phyloP scores from a whole-genome alignment of 139 green algal genomes.

The Coelastrella sp. region DNA sequence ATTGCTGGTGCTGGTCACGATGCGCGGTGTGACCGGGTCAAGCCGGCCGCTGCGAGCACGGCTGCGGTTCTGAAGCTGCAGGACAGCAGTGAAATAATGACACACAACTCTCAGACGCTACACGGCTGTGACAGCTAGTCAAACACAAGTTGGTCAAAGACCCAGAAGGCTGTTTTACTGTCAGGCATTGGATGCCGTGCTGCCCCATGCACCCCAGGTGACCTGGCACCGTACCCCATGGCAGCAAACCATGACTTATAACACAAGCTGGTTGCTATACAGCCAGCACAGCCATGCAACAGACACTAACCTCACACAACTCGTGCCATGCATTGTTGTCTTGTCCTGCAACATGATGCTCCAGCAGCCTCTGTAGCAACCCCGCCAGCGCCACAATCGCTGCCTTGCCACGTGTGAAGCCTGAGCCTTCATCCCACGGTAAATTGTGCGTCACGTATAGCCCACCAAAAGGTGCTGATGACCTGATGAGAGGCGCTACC shows the following conservation, averaged over 20 bases:
- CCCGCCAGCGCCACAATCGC: not conserved
- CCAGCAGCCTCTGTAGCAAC: conserved; percentile 33
- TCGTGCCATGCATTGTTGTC: not conserved
- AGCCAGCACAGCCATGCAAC: too few species aligned
- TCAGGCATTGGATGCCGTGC: too few species aligned
- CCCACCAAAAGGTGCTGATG: not conserved
- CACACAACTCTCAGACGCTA: too few species aligned
- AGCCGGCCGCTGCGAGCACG: not conserved
- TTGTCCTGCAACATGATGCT: conserved; percentile 5
- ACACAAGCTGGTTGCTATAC: too few species aligned
- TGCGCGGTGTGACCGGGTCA: not conserved
- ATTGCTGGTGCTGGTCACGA: not conserved
- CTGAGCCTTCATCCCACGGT: not conserved
- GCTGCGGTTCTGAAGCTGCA: not conserved
- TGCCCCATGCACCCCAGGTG: too few species aligned
- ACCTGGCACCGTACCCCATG: too few species aligned
- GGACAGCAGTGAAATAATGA: not conserved
- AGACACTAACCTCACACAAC: not conserved
- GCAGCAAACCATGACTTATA: too few species aligned
- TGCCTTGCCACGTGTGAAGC: not conserved
- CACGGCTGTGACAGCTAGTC: too few species aligned
- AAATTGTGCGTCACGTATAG: conserved; percentile 25
- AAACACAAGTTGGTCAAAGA: too few species aligned
- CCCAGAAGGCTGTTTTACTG: too few species aligned
- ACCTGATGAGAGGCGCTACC: not conserved